A percentile compares a stretch with the other conserved stretches of the same genome.
These are phyloP conservation scores for Agaricus sinodeliciosus DNA, from an alignment of 768 basidiomycete species.

Conservation along the genomic window DNA sequence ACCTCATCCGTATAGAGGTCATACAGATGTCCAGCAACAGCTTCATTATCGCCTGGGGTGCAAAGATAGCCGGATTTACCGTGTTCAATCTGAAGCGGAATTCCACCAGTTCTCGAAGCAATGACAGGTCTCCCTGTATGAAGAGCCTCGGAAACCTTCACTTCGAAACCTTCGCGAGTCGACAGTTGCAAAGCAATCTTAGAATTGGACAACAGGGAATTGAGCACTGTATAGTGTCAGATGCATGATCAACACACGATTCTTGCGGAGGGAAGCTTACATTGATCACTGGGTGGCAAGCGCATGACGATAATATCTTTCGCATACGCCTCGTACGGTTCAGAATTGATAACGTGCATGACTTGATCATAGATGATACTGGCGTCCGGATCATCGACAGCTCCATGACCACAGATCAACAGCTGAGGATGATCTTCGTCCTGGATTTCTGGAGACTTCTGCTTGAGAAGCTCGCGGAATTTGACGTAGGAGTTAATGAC, in stretches of 20 bases:
- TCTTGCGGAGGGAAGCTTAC: constrained; percentile 33
- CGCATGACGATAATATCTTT: constrained; percentile 73
- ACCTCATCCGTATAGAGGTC: constrained; percentile 72
- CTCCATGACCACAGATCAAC: constrained; percentile 84
- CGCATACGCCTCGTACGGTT: constrained; percentile 44
- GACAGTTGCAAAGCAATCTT: constrained; percentile 90
- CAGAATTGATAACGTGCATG: constrained; percentile 49
- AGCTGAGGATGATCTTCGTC: constrained; percentile 64
- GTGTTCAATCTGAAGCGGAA: constrained; percentile 85
- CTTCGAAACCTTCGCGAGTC: constrained; percentile 93
- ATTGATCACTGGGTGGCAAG: constrained; percentile 77
- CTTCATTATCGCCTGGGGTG: constrained; percentile 64
- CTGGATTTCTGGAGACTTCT: constrained; percentile 31
- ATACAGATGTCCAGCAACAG: constrained; percentile 71
- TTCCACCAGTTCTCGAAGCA: constrained; percentile 82
- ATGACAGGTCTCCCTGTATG: constrained; percentile 86
- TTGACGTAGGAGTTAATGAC: constrained; percentile 84
- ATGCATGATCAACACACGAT: constrained; percentile 27
- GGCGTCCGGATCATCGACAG: constrained; percentile 93
- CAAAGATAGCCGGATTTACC: constrained; percentile 87
- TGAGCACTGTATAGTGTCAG: constrained; percentile 48
- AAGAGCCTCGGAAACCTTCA: constrained; percentile 94
- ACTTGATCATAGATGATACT: constrained; percentile 85
- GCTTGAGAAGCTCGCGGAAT: constrained; percentile 63
- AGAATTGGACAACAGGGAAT: constrained; percentile 83